A percentile compares a stretch with the other conserved stretches of the same genome.
Conservation (phyloP, 2,329 filamentous ascomycete genomes). For the Curvularia eragrostidis region DNA sequence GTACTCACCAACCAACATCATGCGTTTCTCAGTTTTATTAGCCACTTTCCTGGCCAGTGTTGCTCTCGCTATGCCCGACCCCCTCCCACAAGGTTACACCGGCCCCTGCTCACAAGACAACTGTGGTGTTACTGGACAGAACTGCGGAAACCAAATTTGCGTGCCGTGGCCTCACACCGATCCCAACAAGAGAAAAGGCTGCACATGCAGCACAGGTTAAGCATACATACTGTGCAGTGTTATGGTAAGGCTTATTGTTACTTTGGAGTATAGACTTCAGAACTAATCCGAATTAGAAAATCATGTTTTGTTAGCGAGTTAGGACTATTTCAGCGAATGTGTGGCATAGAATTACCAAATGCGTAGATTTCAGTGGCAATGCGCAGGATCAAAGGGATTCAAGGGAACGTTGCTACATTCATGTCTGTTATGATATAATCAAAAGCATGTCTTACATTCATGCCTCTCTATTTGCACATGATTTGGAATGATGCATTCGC, state of each 20-base stretch:
- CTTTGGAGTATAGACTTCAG: neutral
- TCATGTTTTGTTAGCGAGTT: neutral
- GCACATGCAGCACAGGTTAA: constrained; percentile 24
- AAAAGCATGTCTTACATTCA: neutral
- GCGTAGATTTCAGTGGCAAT: neutral
- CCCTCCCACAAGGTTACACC: constrained; percentile 29
- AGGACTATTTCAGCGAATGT: neutral
- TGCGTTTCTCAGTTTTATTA: constrained; percentile 25
- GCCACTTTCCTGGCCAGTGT: constrained; percentile 24
- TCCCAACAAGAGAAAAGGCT: constrained; percentile 21
- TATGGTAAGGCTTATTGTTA: neutral
- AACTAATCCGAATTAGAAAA: neutral
- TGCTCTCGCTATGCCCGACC: constrained; percentile 31
- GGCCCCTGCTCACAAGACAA: constrained; percentile 24
- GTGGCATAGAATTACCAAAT: neutral
- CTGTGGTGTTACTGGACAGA: constrained; percentile 19
- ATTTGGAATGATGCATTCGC: neutral
- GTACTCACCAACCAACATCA: constrained; percentile 5
- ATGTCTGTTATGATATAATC: neutral
- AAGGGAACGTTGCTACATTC: neutral
- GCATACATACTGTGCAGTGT: neutral
- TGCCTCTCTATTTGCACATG: neutral
- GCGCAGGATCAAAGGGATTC: neutral
- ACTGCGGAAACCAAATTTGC: constrained; percentile 17
- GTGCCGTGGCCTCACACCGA: constrained; percentile 23